A percentile compares a stretch with the other conserved stretches of the same genome.
Evolutionary conservation across 2,329 filamentous ascomycete genomes (phyloP).

Genomic region (Pyrenophora graminea): DNA sequence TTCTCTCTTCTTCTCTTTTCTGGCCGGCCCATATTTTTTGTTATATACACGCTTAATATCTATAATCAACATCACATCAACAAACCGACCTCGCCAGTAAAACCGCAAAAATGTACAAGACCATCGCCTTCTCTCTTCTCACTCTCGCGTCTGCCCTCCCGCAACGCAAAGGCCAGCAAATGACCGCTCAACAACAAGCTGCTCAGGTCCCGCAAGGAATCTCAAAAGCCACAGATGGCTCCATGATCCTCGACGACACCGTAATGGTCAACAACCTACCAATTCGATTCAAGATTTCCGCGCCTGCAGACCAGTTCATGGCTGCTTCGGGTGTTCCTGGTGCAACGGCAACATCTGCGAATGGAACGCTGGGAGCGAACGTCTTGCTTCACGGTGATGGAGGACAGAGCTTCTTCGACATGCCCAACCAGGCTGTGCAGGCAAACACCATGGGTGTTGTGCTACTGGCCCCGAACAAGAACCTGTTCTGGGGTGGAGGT

Average conservation of each 20-base stretch:
- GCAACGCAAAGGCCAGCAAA: slow-evolving; percentile 26
- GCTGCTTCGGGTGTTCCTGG: slow-evolving; percentile 56
- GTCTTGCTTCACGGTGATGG: slow-evolving; percentile 65
- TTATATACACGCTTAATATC: slow-evolving; percentile 19
- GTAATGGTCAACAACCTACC: slow-evolving; percentile 59
- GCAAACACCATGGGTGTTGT: slow-evolving; percentile 58
- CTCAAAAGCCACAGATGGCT: slow-evolving; percentile 57
- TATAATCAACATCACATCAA: slow-evolving; percentile 7
- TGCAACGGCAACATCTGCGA: slow-evolving; percentile 43
- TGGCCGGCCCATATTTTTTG: slow-evolving; percentile 32
- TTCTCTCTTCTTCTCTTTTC: slow-evolving; percentile 9
- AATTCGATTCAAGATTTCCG: slow-evolving; percentile 62
- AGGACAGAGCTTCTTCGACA: slow-evolving; percentile 63
- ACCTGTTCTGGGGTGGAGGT: slow-evolving; percentile 63
- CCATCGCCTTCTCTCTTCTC: slow-evolving; percentile 24
- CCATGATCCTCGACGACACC: slow-evolving; percentile 60
- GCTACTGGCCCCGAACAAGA: slow-evolving; percentile 58
- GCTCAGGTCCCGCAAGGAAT: slow-evolving; percentile 43
- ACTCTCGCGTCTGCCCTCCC: slow-evolving; percentile 30
- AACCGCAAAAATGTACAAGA: slow-evolving; percentile 13
- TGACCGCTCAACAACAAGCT: slow-evolving; percentile 42
- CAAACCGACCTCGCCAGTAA: neutral
- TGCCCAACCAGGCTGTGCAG: slow-evolving; percentile 60
- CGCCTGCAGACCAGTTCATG: slow-evolving; percentile 60
- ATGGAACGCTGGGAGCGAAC: slow-evolving; percentile 53